Base-by-base conservation (phyloP, 2,329 filamentous ascomycete genomes). In the Aspergillus clavatus region DNA sequence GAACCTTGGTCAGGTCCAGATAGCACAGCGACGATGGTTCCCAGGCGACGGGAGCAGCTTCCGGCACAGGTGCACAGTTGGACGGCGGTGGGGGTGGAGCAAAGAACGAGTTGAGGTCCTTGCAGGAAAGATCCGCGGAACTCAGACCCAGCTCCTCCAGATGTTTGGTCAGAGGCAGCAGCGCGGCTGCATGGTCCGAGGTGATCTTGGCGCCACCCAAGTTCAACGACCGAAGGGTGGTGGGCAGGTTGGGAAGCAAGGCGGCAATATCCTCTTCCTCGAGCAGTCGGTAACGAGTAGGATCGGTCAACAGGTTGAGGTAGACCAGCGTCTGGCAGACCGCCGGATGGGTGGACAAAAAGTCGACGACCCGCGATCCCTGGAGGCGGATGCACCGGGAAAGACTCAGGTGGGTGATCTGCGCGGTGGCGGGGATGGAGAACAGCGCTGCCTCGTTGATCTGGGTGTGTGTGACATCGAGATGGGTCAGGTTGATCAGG, bases 381-480 rank as follows among this genome's bases (percentile, higher is more conserved):
- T 80, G 80, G 42, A 93, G 74, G 42, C 81, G 76, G 42, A 80
- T 82, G 72, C 87, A 91, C 66, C 86, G 87, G 51, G 84, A 81
- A 38, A 93, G 70, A 59, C 89, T 90, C 43, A 93, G 72, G 61
- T 93, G 87, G 1, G 84, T 89, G 52, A 91, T 77, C 51, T 73
- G 75, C 8, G 87, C 87, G 4, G 83, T 83, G n/a, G 74, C 61
- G 1, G 87, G 86, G 51, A 91, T 86, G 16, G 80, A 81, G 55
- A 78, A 72, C 12, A 93, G 74, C 4, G 87, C 86, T 19, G 75
- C 71, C 62, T 89, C 80, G 26, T 83, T 89, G 56, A 93, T 81
- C 54, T 84, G 80, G 1, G 87, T 90, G 54, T 86, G 85, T 7
- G 84, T 81, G n/a, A 90, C 75, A 59, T 93, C 87, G 28, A 93